phyloP scores from a whole-genome alignment of 139 green algal genomes.

The Mesotaenium endlicherianum region DNA sequence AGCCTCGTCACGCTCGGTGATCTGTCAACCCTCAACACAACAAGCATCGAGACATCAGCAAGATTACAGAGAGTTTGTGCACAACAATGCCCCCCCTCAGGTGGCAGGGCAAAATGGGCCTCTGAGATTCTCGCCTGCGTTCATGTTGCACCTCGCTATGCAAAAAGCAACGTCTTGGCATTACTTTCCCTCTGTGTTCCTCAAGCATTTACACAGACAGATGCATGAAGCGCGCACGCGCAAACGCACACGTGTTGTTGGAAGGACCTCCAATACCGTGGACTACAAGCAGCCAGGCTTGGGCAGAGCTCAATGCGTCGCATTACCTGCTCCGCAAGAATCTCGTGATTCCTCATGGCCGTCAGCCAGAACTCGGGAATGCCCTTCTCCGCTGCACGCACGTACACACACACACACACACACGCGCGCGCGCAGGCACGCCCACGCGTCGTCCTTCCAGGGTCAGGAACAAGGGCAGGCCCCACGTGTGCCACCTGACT shows the following conservation, averaged over 20 bases:
- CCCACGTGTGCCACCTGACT: not conserved
- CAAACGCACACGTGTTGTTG: too few species aligned
- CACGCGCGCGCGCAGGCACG: not conserved
- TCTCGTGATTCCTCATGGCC: conserved; percentile 44
- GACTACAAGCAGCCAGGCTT: too few species aligned
- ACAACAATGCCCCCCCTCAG: too few species aligned
- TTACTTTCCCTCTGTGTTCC: too few species aligned
- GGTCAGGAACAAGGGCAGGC: not conserved
- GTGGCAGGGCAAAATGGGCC: too few species aligned
- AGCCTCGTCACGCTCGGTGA: conserved; percentile 81
- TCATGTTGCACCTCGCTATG: too few species aligned
- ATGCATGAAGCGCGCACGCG: too few species aligned
- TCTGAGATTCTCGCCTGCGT: too few species aligned
- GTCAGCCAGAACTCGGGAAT: conserved; percentile 49
- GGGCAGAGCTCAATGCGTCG: too few species aligned
- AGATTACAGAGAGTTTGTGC: not conserved
- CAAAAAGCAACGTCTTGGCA: too few species aligned
- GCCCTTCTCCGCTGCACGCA: conserved; percentile 16
- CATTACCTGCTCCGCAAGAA: conserved; percentile 35
- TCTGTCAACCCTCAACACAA: conserved; percentile 27
- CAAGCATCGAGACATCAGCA: not conserved
- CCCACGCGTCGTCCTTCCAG: not conserved
- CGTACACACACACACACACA: not conserved
- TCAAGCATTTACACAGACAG: too few species aligned
- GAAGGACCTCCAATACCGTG: too few species aligned